These are phyloP conservation scores for Clonostachys byssicola DNA, from an alignment of 2,329 filamentous ascomycete genomes.

Conservation along the genomic window DNA sequence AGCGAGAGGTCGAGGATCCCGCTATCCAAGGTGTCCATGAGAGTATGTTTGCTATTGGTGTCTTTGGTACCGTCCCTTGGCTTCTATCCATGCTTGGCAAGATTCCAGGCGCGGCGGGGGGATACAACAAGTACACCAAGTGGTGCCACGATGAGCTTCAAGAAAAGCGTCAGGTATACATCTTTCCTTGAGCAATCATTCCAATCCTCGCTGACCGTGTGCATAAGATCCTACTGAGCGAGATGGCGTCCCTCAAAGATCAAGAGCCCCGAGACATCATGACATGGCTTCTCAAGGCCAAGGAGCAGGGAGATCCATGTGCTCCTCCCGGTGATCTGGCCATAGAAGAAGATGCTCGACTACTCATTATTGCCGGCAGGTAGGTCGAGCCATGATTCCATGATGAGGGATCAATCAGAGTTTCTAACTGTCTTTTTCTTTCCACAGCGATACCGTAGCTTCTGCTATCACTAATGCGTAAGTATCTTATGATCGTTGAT, in stretches of 20 bases:
- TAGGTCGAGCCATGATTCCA: neutral
- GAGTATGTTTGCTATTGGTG: conserved; percentile 11
- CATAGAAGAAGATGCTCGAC: conserved; percentile 2
- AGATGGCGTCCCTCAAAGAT: neutral
- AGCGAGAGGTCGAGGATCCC: conserved; percentile 11
- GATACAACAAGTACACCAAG: neutral
- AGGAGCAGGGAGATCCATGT: conserved; percentile 1
- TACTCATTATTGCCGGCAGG: conserved; percentile 4
- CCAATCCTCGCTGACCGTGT: neutral
- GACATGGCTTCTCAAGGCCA: conserved; percentile 1
- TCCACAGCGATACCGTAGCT: conserved; percentile 1
- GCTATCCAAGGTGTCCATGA: conserved; percentile 9
- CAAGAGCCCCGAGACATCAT: conserved; percentile 1
- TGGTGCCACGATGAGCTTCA: conserved; percentile 2
- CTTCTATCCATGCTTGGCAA: conserved; percentile 3
- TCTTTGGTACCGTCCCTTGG: conserved; percentile 1
- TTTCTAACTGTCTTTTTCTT: neutral
- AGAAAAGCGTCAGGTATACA: neutral
- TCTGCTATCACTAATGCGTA: conserved; percentile 2
- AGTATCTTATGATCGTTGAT: neutral
- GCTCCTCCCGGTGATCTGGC: conserved; percentile 1
- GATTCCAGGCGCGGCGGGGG: conserved; percentile 1
- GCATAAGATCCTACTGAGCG: neutral
- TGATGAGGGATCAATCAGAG: neutral
- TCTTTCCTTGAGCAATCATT: neutral